Base-by-base conservation (phyloP, 1,139 yeast genomes). In the Lodderomyces metapsilosis region DNA sequence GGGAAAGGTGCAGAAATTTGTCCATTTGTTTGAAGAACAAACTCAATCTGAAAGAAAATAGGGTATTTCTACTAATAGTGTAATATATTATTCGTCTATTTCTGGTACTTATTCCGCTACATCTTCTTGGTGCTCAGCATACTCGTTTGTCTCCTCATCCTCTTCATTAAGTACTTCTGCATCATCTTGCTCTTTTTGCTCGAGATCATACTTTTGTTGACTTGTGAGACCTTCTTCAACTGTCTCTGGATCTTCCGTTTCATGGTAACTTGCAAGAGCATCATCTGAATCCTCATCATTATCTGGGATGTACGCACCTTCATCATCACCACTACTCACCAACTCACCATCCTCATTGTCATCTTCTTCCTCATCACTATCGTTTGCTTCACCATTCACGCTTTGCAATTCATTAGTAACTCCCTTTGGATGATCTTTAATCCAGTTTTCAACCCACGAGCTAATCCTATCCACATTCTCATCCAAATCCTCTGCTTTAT, bases 391-490 rank as follows among this genome's bases (percentile, higher is more conserved):
- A n/a, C 34, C 43, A 18, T 40, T 40, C 23, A 37, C 41, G 11
- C 25, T 38, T 23, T 30, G 41, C 18, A 36, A 41, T 11, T 41
- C 49, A 28, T 68, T 68, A 40, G 68, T 60, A 5, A 68, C 75
- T 3, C 78, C 78, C 0, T 67, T 58, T 2, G 64, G 56, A 45
- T 73, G 76, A 48, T 71, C 76, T 17, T 64, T 57, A 22, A 71
- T 59, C 98, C 98, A 92, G 52, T 76, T 74, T 38, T 75, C 72
- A 20, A 76, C 71, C 98, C 98, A 92, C 6, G 73, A 74, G 0
- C 63, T 68, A 10, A 92, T 76, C 50, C 98, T 74, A 17, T 78
- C 85, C 9, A 88, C 87, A 54, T 92, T 92, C 13, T 76, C 76
- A 43, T 86, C 95, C 74, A 88, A 76, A 37, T 89, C 84, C 39